phyloP scores from a whole-genome alignment of 2,329 filamentous ascomycete genomes.

The Colletotrichum musae region DNA sequence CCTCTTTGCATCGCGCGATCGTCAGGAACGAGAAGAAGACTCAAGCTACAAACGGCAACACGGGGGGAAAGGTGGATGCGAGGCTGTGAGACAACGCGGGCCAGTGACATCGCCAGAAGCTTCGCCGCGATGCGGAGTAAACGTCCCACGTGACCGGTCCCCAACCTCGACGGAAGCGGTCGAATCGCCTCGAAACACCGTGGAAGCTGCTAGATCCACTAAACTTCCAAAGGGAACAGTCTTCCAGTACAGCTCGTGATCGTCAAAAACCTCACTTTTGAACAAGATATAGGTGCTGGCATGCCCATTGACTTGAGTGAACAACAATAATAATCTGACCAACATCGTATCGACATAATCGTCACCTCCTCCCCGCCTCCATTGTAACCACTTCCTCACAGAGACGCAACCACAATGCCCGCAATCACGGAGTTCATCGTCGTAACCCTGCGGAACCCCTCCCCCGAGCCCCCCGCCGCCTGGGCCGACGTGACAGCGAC shows the following conservation, averaged over 20 bases:
- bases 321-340: no score
- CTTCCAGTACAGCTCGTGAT: background rate
- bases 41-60: background rate
- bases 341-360: no score
- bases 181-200: slow-evolving; percentile 15
- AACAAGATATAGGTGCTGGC: background rate
- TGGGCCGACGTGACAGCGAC: slow-evolving; percentile 31
- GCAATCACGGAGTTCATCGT: slow-evolving; percentile 41
- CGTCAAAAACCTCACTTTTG: slow-evolving; percentile 12
- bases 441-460: slow-evolving; percentile 35
- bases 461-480: slow-evolving; percentile 25
- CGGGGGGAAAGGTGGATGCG: background rate
- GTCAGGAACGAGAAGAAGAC: background rate
- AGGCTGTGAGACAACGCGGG: slow-evolving; percentile 24
- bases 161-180: slow-evolving; percentile 7
- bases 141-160: slow-evolving; percentile 29
- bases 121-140: slow-evolving; percentile 36
- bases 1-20: background rate
- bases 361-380: background rate
- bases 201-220: slow-evolving; percentile 18
- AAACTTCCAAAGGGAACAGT: background rate
- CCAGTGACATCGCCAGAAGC: slow-evolving; percentile 25
- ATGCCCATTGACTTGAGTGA: no score
- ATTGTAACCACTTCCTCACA: background rate
- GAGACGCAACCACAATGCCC: slow-evolving; percentile 17